phyloP scores from a whole-genome alignment of 345 rosid species.

The Rhodamnia argentea region DNA sequence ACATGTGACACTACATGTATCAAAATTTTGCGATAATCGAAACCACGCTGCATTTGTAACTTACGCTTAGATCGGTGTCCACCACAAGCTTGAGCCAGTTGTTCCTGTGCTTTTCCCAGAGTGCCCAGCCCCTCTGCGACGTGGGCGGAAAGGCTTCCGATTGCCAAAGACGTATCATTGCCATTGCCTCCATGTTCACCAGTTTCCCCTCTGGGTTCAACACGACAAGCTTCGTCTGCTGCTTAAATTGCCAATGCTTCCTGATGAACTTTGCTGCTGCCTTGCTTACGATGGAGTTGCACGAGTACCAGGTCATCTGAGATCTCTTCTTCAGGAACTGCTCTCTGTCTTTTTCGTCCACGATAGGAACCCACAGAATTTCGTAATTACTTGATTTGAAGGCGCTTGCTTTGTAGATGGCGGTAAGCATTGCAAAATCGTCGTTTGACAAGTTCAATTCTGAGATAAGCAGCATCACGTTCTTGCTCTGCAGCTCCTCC shows the following conservation, averaged over 20 bases:
- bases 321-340: not conserved
- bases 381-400: not conserved
- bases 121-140: not conserved
- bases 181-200: not conserved
- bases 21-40: not conserved
- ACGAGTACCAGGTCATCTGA: not conserved
- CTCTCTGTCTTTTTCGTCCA: not conserved
- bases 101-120: not conserved
- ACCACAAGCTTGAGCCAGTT: not conserved
- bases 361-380: not conserved
- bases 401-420: not conserved
- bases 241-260: not conserved
- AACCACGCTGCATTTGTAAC: not conserved
- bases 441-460: not conserved
- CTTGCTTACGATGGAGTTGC: not conserved
- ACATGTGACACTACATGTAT: not conserved
- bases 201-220: not conserved
- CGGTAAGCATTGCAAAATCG: rapidly evolving
- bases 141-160: not conserved
- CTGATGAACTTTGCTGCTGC: not conserved
- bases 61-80: not conserved
- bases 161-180: not conserved
- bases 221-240: not conserved
- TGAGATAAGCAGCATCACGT: not conserved
- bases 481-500: not conserved